Evolutionary conservation across 305 asterid genomes (phyloP), one percentile per base, ranked within the genome.

Genomic region (Plantago rigida): DNA sequence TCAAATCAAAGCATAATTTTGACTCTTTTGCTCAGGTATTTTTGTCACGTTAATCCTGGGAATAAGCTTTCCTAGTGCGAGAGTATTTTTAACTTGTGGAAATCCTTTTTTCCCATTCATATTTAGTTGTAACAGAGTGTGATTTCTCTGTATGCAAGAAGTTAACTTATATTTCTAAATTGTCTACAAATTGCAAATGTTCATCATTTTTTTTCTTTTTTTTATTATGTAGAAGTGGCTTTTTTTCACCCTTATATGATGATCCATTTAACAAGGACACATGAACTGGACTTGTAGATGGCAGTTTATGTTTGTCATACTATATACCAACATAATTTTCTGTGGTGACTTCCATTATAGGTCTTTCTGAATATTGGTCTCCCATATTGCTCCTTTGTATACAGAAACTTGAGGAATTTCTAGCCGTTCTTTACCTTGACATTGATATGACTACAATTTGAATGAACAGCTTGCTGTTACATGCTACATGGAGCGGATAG

Each of bases 401-500:
- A 8, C 7, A 14, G 1, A 47, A 29, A 34, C 41, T 34, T 36
- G 1, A 36, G 44, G 44, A 15, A 29, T 55, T 57, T 57, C 4
- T 50, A 50, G 28, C 54, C 11, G 3, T 50, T 14, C 12, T 63
- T 59, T 55, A 14, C 56, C 14, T 47, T 50, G 41, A 44, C 58
- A 14, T 48, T 73, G 59, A 73, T 45, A 51, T 29, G 34, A 66
- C 26, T 56, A 24, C 61, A 46, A 24, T 63, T 63, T 12, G 45
- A 11, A 54, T 71, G n/a, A 26, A 64, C 87, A 90, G 98, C 96
- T 87, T 62, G 96, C 76, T 31, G 55, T 7, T 73, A 86, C 93
- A 19, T 91, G 98, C 81, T 86, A 79, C 78, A 67, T 85, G 84
- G 94, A 87, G 75, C 81, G 98, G 58, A 75, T 91, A 67, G 96